A percentile compares a stretch with the other conserved stretches of the same genome.
Conservation (phyloP, 768 basidiomycete genomes). For the Cyclocybe aegerita region DNA sequence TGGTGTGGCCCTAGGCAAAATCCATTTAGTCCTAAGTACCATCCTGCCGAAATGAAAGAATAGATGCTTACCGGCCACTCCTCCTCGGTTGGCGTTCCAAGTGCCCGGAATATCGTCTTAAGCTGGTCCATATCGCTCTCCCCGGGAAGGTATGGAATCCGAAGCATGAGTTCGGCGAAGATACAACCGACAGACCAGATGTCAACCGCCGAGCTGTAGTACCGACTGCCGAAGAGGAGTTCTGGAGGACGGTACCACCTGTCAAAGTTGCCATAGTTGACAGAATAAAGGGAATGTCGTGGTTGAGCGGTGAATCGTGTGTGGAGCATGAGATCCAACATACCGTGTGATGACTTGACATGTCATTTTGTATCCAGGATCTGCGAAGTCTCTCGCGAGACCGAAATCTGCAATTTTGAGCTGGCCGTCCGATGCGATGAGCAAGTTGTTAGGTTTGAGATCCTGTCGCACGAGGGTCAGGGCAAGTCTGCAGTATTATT, state of each 20-base stretch:
- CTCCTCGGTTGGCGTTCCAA: constrained; percentile 94
- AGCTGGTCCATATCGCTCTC: constrained; percentile 97
- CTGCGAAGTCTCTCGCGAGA: constrained; percentile 93
- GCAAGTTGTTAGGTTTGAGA: constrained; percentile 97
- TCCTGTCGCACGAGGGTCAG: constrained; percentile 52
- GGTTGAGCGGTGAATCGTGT: background rate
- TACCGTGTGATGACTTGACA: constrained; percentile 97
- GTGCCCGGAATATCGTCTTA: constrained; percentile 89
- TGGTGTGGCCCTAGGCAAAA: constrained; percentile 72
- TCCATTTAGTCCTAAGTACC: background rate
- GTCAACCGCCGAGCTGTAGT: constrained; percentile 91
- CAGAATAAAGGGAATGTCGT: background rate
- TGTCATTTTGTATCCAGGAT: constrained; percentile 96
- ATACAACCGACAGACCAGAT: constrained; percentile 98
- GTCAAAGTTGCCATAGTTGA: background rate
- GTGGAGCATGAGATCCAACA: constrained; percentile 16
- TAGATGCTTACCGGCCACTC: constrained; percentile 87
- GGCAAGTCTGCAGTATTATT: too few relatives aligned
- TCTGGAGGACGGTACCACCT: constrained; percentile 99
- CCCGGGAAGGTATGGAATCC: constrained; percentile 93
- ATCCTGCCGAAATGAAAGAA: background rate
- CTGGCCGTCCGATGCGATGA: constrained; percentile 86
- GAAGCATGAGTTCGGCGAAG: constrained; percentile 95
- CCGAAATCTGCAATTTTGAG: constrained; percentile 99
- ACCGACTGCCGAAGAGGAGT: constrained; percentile 85